phyloP scores from a whole-genome alignment of 2,329 filamentous ascomycete genomes.

The Aspergillus fischeri region DNA sequence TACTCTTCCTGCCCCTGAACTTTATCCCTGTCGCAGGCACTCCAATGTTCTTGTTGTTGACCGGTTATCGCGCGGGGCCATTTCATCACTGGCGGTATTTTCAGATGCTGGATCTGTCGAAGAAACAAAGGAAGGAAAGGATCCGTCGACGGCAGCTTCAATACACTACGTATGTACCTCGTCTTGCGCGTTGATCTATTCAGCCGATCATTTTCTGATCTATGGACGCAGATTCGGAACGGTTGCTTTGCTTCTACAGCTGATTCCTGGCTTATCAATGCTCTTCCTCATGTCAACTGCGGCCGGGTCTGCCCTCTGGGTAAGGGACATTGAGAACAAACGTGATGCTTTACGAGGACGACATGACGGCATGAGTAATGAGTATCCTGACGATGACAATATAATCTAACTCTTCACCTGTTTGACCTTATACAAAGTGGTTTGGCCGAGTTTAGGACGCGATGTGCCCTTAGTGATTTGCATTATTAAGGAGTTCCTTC shows the following conservation, averaged over 20 bases:
- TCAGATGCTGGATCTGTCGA: slow-evolving; percentile 68
- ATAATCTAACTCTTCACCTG: slow-evolving; percentile 5
- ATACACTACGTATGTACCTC: slow-evolving; percentile 66
- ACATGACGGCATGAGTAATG: slow-evolving; percentile 19
- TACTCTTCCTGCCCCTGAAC: slow-evolving; percentile 76
- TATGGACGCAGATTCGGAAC: slow-evolving; percentile 64
- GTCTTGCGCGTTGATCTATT: not conserved
- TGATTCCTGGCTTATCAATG: slow-evolving; percentile 89
- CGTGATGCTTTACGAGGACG: slow-evolving; percentile 26
- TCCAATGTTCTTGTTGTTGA: slow-evolving; percentile 81
- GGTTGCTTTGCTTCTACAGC: slow-evolving; percentile 74
- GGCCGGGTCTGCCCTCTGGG: slow-evolving; percentile 82
- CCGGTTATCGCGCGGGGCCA: slow-evolving; percentile 80
- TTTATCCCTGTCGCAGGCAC: slow-evolving; percentile 80
- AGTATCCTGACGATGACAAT: slow-evolving; percentile 37
- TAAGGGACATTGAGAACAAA: slow-evolving; percentile 67
- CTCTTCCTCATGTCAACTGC: slow-evolving; percentile 88
- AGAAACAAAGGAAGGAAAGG: slow-evolving; percentile 68
- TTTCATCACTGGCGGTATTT: slow-evolving; percentile 91
- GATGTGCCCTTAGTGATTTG: not conserved
- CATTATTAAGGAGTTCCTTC: not conserved
- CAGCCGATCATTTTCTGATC: not conserved
- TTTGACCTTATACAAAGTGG: not conserved
- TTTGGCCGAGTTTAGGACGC: not conserved
- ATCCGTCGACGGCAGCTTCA: slow-evolving; percentile 68